Evolutionary conservation across 1,284 basidiomycete genomes (phyloP), one percentile per base, ranked within the genome.

Genomic region (Leucoagaricus sp.): DNA sequence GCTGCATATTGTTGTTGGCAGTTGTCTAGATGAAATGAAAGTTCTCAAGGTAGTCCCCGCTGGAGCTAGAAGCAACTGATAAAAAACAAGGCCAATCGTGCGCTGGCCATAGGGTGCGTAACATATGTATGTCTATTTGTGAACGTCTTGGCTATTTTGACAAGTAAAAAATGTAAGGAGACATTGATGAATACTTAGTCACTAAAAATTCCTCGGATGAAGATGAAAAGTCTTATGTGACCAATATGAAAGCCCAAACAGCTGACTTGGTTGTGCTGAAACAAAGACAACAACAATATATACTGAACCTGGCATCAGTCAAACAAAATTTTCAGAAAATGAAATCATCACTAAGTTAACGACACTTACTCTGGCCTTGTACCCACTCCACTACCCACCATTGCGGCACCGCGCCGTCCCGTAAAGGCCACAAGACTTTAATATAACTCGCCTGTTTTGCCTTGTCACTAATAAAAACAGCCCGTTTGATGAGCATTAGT

Each of bases 391-490:
- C 44, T n/a, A 47, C 31, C 44, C n/a, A 26, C 34, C 49, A 38
- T 23, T 36, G 23, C 53, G 34, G 53, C 28, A 21, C 19, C 28
- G 41, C 42, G 28, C 13, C 38, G 28, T 55, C 36, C 23, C 53
- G 21, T 49, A 55, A 55, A 29, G 28, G n/a, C 21, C 28, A 31
- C n/a, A 26, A 29, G 28, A 33, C 26, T 17, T 49, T 49, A 49
- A 55, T 55, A 41, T 23, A 21, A 21, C 26, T 12, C 15, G 23
- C 23, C 28, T 46, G 25, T 46, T 25, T 41, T 34, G 10, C 28
- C 44, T 55, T 55, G 53, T 55, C 53, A 49, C 53, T 33, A 23
- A 41, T 49, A 19, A 41, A 9, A 13, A 15, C 31, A 49, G 53
- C 26, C 4, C 13, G 41, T 13, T 31, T 38, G 26, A 48, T 48